Conservation (phyloP, 805 yeast species). For the Saturnispora quitensis region DNA sequence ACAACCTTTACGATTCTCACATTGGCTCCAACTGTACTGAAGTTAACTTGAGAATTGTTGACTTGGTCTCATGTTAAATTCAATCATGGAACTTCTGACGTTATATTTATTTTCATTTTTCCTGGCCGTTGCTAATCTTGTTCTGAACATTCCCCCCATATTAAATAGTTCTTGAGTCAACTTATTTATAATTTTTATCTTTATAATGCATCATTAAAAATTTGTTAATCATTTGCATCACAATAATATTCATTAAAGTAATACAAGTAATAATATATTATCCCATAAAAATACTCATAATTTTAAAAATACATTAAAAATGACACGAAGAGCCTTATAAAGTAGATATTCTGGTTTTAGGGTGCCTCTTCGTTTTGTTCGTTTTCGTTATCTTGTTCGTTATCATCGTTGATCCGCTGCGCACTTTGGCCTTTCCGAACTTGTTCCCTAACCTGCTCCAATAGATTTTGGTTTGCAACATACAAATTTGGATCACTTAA, state of each 20-base stretch:
- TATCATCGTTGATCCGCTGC: not conserved
- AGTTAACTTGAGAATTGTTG: constrained; percentile 37
- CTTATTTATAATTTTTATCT: not conserved
- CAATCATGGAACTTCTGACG: not conserved
- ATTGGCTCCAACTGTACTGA: constrained; percentile 38
- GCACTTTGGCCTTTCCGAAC: not conserved
- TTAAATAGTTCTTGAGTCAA: not conserved
- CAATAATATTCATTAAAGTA: not conserved
- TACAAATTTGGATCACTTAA: constrained; percentile 2
- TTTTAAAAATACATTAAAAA: not conserved
- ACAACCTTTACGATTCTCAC: constrained; percentile 45
- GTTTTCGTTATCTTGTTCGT: not conserved
- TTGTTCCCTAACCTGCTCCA: constrained; percentile 8
- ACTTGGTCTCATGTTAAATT: constrained; percentile 35
- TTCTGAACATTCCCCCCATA: not conserved
- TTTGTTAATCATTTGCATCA: not conserved
- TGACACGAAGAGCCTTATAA: not conserved
- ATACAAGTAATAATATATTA: not conserved
- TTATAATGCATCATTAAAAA: not conserved
- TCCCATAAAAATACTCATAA: not conserved
- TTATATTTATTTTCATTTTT: not conserved
- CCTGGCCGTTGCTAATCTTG: not conserved
- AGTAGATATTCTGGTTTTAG: not conserved
- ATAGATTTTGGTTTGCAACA: constrained; percentile 4
- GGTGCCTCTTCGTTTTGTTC: constrained; percentile 1